Conservation (phyloP, 352 stramenopile genomes). For the Phytophthora cryptogea region DNA sequence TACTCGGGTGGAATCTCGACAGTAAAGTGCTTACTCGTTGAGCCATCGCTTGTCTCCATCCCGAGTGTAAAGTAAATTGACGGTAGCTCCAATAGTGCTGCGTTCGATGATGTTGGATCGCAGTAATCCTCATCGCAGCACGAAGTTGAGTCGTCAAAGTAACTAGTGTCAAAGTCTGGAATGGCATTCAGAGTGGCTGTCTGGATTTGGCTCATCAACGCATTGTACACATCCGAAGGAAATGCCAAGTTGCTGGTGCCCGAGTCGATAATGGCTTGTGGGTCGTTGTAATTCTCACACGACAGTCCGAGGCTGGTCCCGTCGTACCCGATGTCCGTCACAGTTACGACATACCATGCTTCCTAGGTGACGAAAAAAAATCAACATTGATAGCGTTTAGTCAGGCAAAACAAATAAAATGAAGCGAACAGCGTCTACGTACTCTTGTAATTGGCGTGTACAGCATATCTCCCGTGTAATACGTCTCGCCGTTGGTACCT, state of each 20-base stretch:
- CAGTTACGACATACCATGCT: constrained; percentile 81
- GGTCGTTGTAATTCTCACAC: constrained; percentile 75
- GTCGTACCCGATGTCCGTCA: constrained; percentile 75
- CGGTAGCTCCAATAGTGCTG: constrained; percentile 62
- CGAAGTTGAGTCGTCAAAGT: constrained; percentile 70
- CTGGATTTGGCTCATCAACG: constrained; percentile 71
- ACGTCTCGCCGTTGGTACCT: constrained; percentile 54
- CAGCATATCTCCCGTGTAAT: constrained; percentile 73
- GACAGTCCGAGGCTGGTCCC: constrained; percentile 59
- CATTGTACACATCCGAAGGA: constrained; percentile 74
- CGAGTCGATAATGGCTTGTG: constrained; percentile 81
- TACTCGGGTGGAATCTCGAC: constrained; percentile 84
- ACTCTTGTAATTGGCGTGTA: constrained; percentile 77
- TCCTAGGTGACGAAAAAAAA: constrained; percentile 41
- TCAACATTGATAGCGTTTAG: background rate
- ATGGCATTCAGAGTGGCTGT: constrained; percentile 57
- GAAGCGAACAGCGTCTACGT: background rate
- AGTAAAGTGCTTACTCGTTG: constrained; percentile 72
- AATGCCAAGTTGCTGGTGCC: constrained; percentile 86
- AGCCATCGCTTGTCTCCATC: constrained; percentile 49
- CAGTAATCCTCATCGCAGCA: constrained; percentile 78
- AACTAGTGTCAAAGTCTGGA: constrained; percentile 66
- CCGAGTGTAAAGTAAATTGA: constrained; percentile 83
- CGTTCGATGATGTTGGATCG: constrained; percentile 54
- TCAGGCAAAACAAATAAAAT: constrained; percentile 3